These are phyloP conservation scores for Halenospora varia DNA, from an alignment of 495 filamentous ascomycete species.

Conservation along the genomic window DNA sequence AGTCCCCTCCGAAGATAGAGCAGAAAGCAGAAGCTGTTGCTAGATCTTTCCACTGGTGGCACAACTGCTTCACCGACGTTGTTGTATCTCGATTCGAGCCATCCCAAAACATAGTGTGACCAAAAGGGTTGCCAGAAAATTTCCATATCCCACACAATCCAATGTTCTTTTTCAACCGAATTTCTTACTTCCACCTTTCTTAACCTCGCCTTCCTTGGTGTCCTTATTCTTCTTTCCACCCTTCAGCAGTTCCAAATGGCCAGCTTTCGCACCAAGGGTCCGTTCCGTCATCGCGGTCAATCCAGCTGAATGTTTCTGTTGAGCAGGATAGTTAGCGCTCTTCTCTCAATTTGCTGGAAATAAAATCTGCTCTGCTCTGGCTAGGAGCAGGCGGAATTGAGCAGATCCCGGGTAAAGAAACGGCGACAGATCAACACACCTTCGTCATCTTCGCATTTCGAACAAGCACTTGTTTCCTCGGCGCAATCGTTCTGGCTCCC, in stretches of 20 bases:
- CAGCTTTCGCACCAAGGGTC: conserved; percentile 61
- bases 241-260: conserved; percentile 67
- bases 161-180: conserved; percentile 32
- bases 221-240: conserved; percentile 58
- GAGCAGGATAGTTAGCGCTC: neutral
- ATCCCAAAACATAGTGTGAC: neutral
- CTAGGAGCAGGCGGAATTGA: no score
- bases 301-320: conserved; percentile 61
- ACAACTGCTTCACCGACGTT: no score
- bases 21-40: no score
- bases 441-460: conserved; percentile 59
- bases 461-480: conserved; percentile 60
- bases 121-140: neutral
- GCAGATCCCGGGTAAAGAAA: no score
- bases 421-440: no score
- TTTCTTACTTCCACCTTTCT: conserved; percentile 28
- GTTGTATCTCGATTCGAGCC: no score
- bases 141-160: conserved; percentile 39
- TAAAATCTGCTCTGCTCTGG: no score
- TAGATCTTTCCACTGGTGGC: no score
- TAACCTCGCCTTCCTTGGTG: conserved; percentile 14
- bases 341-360: neutral
- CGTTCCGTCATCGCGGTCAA: conserved; percentile 62
- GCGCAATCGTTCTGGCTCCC: conserved; percentile 59
- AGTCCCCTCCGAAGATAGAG: no score